A percentile compares a stretch with the other conserved stretches of the same genome.
phyloP scores from a whole-genome alignment of 805 yeast genomes.

The Nakazawaea ishiwadae region DNA sequence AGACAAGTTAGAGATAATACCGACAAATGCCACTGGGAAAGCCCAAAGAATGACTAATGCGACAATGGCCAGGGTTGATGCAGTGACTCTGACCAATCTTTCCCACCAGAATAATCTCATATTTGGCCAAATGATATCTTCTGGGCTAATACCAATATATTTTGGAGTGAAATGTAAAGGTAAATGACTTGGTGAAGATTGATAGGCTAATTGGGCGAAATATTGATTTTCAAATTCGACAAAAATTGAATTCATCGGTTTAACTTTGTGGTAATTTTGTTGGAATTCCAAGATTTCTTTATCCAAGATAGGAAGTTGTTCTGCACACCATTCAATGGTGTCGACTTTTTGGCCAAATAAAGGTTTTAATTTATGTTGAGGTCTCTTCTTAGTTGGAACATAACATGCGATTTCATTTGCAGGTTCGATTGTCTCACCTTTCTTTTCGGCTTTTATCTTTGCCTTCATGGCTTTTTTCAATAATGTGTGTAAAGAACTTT shows the following conservation, averaged over 20 bases:
- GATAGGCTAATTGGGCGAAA: conserved; percentile 69
- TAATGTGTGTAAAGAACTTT: conserved; percentile 56
- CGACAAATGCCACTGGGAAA: conserved; percentile 75
- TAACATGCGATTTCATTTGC: conserved; percentile 47
- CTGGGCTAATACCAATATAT: conserved; percentile 58
- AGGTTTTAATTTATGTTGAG: conserved; percentile 40
- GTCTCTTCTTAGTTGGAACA: conserved; percentile 65
- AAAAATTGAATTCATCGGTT: conserved; percentile 75
- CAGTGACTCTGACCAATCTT: conserved; percentile 46
- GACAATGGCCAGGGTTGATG: conserved; percentile 47
- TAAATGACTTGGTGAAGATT: conserved; percentile 56
- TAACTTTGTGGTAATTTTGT: conserved; percentile 36
- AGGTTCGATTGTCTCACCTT: conserved; percentile 43
- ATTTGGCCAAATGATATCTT: conserved; percentile 64
- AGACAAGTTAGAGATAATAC: conserved; percentile 65
- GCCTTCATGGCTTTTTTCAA: conserved; percentile 61
- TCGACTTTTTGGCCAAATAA: conserved; percentile 59
- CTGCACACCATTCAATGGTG: conserved; percentile 51
- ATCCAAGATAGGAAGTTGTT: conserved; percentile 52
- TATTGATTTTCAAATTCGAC: conserved; percentile 78
- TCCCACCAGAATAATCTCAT: conserved; percentile 83
- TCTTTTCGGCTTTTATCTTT: conserved; percentile 61
- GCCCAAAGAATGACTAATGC: conserved; percentile 68
- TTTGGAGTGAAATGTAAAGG: conserved; percentile 62
- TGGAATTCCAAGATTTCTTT: conserved; percentile 55